phyloP scores from a whole-genome alignment of 2,329 filamentous ascomycete genomes.

The Aspergillus tamarii region DNA sequence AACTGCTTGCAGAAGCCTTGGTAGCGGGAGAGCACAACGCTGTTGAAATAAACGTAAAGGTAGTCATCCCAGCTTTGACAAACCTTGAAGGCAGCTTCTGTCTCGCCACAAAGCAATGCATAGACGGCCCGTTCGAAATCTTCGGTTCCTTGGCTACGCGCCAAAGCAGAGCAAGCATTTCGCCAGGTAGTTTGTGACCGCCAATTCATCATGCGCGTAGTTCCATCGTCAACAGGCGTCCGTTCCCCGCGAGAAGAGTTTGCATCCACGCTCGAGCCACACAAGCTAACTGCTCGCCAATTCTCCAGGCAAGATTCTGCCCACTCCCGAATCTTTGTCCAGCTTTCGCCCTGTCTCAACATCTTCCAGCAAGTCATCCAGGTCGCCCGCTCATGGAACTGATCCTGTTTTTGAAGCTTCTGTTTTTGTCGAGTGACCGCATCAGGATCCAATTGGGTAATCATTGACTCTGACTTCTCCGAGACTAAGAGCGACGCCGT shows the following conservation, averaged over 20 bases:
- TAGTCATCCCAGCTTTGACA: slow-evolving; percentile 83
- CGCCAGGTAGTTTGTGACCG: slow-evolving; percentile 43
- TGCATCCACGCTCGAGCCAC: slow-evolving; percentile 54
- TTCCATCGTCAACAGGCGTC: slow-evolving; percentile 38
- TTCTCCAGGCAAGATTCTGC: slow-evolving; percentile 82
- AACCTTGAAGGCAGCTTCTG: slow-evolving; percentile 74
- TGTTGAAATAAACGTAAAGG: slow-evolving; percentile 85
- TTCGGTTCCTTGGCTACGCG: slow-evolving; percentile 67
- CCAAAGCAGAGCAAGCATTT: slow-evolving; percentile 47
- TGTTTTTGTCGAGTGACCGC: slow-evolving; percentile 78
- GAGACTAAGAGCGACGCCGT: slow-evolving; percentile 60
- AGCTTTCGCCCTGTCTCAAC: slow-evolving; percentile 77
- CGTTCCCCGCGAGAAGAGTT: slow-evolving; percentile 29
- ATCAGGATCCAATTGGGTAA: slow-evolving; percentile 92
- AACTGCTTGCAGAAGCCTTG: slow-evolving; percentile 64
- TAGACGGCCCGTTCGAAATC: slow-evolving; percentile 89
- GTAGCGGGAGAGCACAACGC: slow-evolving; percentile 78
- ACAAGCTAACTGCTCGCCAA: slow-evolving; percentile 85
- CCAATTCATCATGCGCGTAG: slow-evolving; percentile 48
- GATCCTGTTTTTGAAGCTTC: slow-evolving; percentile 77
- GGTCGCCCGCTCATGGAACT: slow-evolving; percentile 84
- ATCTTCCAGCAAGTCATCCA: slow-evolving; percentile 96
- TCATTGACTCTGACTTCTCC: slow-evolving; percentile 65
- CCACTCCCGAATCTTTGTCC: slow-evolving; percentile 78
- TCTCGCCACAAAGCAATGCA: slow-evolving; percentile 83